phyloP scores from a whole-genome alignment of 331 rosid genomes.

The Quercus phellos region DNA sequence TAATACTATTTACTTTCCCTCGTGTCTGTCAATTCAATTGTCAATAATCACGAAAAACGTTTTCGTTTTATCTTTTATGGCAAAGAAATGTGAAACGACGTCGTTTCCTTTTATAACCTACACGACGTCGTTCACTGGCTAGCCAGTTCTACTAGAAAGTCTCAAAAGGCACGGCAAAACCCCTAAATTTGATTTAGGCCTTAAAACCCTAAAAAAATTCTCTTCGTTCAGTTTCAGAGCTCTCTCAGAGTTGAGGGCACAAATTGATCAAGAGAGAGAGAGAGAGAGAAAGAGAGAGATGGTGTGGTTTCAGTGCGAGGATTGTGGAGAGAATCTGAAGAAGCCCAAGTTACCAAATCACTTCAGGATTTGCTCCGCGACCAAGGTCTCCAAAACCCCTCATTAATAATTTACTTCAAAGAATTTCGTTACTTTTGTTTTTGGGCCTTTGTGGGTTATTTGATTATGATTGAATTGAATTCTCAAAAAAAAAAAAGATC shows the following conservation, averaged over 20 bases:
- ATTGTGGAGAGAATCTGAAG: conserved; percentile 54
- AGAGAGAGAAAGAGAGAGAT: conserved; percentile 5
- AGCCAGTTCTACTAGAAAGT: neutral
- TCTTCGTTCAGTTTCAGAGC: neutral
- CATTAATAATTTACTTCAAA: neutral
- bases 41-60: too few species aligned
- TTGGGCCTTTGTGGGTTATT: neutral
- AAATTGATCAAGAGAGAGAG: neutral
- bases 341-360: conserved; percentile 48
- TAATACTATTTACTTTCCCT: too few species aligned
- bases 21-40: too few species aligned
- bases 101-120: neutral
- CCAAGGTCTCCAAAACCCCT: conserved; percentile 25
- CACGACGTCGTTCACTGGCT: neutral
- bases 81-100: neutral
- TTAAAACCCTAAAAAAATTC: conserved; percentile 3
- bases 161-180: neutral
- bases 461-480: neutral
- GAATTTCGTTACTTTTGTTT: neutral
- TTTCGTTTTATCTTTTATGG: too few species aligned
- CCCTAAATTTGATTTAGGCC: conserved; percentile 17
- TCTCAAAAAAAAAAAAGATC: too few species aligned
- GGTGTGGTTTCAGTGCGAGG: conserved; percentile 68
- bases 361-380: conserved; percentile 48
- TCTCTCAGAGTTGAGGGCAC: neutral